Conservation (phyloP, 768 basidiomycete species). For the Termitomyces sp. region DNA sequence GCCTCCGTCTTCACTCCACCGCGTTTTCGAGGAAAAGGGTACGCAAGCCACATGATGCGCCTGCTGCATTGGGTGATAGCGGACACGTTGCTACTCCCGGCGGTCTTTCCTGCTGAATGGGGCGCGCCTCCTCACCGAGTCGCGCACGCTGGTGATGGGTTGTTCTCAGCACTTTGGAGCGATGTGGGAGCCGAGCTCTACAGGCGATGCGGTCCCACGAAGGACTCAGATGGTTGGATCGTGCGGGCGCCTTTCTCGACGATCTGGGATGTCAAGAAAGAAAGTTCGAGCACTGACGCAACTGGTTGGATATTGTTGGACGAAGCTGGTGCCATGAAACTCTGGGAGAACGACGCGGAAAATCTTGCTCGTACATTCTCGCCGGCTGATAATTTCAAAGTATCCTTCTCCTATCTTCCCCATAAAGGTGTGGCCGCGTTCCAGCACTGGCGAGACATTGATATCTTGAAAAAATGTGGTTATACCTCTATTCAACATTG, state of each 20-base stretch:
- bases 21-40: slow-evolving; percentile 50
- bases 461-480: slow-evolving; percentile 18
- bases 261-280: slow-evolving; percentile 32
- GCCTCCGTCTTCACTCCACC: slow-evolving; percentile 58
- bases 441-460: slow-evolving; percentile 33
- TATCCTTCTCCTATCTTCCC: slow-evolving; percentile 42
- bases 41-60: slow-evolving; percentile 63
- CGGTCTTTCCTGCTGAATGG: slow-evolving; percentile 36
- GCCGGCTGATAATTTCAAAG: neutral
- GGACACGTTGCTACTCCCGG: slow-evolving; percentile 23
- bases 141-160: slow-evolving; percentile 34
- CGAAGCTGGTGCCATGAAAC: slow-evolving; percentile 30
- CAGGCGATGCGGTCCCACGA: slow-evolving; percentile 34
- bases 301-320: slow-evolving; percentile 34
- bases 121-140: slow-evolving; percentile 41
- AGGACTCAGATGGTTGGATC: slow-evolving; percentile 42
- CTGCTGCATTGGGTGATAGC: slow-evolving; percentile 59
- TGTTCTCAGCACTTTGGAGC: slow-evolving; percentile 52
- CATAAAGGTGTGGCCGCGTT: slow-evolving; percentile 47
- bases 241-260: slow-evolving; percentile 35
- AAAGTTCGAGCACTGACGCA: neutral
- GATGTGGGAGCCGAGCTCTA: slow-evolving; percentile 53
- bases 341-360: slow-evolving; percentile 42
- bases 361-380: slow-evolving; percentile 22
- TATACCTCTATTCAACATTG: slow-evolving; percentile 24